Evolutionary conservation across 106 monocot species (phyloP), one percentile per base, ranked within the genome.

Genomic region (Allium fistulosum): DNA sequence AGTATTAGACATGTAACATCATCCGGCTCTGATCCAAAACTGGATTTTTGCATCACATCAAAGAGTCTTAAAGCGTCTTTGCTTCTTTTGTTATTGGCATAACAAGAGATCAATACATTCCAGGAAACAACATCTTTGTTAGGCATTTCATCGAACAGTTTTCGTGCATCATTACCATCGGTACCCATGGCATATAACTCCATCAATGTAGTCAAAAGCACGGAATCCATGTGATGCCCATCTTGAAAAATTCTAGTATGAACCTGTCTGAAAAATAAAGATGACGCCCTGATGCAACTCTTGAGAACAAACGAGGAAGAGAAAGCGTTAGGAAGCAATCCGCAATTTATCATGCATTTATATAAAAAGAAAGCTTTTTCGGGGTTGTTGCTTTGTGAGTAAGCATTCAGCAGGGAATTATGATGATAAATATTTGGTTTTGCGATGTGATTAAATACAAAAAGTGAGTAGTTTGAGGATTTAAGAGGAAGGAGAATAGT

Each of bases 21-120:
- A 59, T 89, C 86, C 0, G 88, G 93, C 52, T 76, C 72, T 12
- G 51, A 61, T 11, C 56, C 68, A 51, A 74, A 56, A 0, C 53
- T 64, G 1, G 75, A 57, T 0, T 62, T 53, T 65, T 76, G 83
- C 93, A 89, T 94, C 37, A 62, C 59, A 75, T 80, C 89, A 55
- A 89, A 89, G 62, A 89, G 65, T 18, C 59, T 10, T 53, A 94
- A 45, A 0, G 86, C 89, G 66, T 87, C 88, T 16, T 73, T 79
- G 12, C 73, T 86, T 28, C 86, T 76, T 0, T 58, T 49, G 58
- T 82, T 84, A 17, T 51, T 57, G 2, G 59, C 8, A 28, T 80
- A 94, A 56, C 89, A 78, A 62, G 88, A 84, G 63, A 94, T 81
- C 57, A 94, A 45, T 0, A 89, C 89, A 65, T 89, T 94, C 93